Percentiles rank a stretch among this genome's conserved stretches.
These are phyloP conservation scores for Hibiscus mutabilis DNA, from an alignment of 345 rosid genomes.

Conservation along the genomic window DNA sequence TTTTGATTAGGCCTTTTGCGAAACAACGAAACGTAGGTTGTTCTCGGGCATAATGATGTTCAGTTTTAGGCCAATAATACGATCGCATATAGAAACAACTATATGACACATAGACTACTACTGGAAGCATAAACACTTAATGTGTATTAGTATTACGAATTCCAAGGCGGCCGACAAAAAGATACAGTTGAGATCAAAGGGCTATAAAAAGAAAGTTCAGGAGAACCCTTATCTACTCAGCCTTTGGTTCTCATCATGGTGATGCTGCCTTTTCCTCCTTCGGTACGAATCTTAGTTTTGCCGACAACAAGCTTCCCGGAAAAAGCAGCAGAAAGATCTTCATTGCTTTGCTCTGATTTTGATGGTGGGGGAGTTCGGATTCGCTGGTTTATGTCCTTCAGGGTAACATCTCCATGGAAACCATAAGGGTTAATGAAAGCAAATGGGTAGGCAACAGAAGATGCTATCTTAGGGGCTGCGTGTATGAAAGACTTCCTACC, in stretches of 20 bases:
- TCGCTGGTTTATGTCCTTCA: conserved; percentile 88
- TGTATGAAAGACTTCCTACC: conserved; percentile 67
- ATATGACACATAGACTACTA: not conserved
- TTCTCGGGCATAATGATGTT: not conserved
- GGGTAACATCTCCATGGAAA: conserved; percentile 75
- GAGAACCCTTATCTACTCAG: conserved; percentile 22
- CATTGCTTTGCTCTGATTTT: conserved; percentile 41
- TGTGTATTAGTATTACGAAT: too few relatives aligned
- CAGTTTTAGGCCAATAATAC: not conserved
- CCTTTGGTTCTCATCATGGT: conserved; percentile 96
- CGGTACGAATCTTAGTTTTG: conserved; percentile 88
- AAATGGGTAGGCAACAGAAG: conserved; percentile 82
- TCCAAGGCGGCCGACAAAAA: too few relatives aligned
- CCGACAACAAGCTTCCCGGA: conserved; percentile 99
- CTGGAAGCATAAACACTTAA: conserved; percentile 24
- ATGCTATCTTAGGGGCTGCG: conserved; percentile 59
- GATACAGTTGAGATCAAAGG: not conserved
- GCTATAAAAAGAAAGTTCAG: conserved; percentile 15
- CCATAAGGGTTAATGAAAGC: conserved; percentile 90
- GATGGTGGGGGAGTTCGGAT: conserved; percentile 61
- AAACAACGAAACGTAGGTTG: not conserved
- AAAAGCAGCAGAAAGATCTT: conserved; percentile 54
- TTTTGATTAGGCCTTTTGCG: not conserved
- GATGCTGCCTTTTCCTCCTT: conserved; percentile 98
- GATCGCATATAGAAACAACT: not conserved